phyloP scores from a whole-genome alignment of 1,284 basidiomycete genomes.

The Cutaneotrichosporon sp. region DNA sequence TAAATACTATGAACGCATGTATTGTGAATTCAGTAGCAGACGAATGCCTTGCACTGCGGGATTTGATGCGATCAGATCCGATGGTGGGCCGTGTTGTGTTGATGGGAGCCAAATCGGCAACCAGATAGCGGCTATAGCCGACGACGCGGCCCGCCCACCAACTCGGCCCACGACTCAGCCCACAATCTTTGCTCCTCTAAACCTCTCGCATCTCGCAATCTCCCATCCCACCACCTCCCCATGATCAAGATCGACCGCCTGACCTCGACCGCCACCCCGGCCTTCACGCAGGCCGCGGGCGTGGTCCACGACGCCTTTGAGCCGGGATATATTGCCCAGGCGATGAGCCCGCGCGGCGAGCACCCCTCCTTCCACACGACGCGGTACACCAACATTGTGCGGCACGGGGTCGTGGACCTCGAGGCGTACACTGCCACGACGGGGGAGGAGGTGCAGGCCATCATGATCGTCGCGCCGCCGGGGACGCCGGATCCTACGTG shows the following conservation, averaged over 20 bases:
- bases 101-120: background rate
- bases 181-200: too few relatives aligned
- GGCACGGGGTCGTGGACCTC: background rate
- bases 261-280: background rate
- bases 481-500: conserved; percentile 3
- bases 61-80: background rate
- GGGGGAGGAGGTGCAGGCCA: background rate
- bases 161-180: too few relatives aligned
- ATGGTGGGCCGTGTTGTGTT: background rate
- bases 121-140: background rate
- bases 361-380: background rate
- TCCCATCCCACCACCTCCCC: too few relatives aligned
- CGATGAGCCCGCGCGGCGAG: conserved; percentile 3
- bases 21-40: too few relatives aligned
- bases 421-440: conserved; percentile 1
- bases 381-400: conserved; percentile 1
- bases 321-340: conserved; percentile 4
- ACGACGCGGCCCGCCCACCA: background rate
- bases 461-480: background rate
- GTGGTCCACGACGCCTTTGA: conserved; percentile 10
- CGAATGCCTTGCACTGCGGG: too few relatives aligned
- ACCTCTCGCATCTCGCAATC: background rate
- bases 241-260: conserved; percentile 6
- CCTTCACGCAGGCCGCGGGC: background rate
- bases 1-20: too few relatives aligned